These are phyloP conservation scores for Avena atlantica DNA, from an alignment of 176 grass and related monocot species.

Conservation along the genomic window DNA sequence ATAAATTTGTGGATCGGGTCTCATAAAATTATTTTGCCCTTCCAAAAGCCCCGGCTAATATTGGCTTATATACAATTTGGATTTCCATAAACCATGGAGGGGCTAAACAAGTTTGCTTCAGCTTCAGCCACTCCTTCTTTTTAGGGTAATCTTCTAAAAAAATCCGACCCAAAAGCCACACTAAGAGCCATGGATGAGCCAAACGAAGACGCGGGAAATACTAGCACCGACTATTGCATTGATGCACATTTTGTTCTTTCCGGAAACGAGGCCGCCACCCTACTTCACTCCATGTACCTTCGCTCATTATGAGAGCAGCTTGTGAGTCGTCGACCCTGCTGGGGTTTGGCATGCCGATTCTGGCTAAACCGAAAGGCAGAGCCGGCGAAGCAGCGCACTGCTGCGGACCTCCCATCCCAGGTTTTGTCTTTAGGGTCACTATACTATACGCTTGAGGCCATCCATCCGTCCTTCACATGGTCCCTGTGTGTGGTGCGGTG, in stretches of 20 bases:
- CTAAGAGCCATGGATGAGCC: background rate
- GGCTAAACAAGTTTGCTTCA: background rate
- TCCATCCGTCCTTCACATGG: slow-evolving; percentile 37
- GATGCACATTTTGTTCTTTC: background rate
- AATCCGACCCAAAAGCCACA: no score
- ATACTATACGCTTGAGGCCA: background rate
- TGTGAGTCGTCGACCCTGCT: no score
- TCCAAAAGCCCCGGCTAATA: background rate
- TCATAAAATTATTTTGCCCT: no score
- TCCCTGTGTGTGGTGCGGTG: slow-evolving; percentile 1
- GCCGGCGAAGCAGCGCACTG: slow-evolving; percentile 22
- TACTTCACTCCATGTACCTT: background rate
- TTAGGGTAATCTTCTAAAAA: background rate
- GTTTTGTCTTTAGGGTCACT: slow-evolving; percentile 35
- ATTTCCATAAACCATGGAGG: background rate
- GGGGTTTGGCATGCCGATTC: background rate
- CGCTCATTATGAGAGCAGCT: background rate
- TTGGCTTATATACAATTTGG: background rate
- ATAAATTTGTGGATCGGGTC: no score
- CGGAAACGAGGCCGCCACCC: background rate
- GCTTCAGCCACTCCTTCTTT: background rate
- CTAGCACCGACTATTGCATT: background rate
- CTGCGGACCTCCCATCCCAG: background rate
- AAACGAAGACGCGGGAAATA: background rate
- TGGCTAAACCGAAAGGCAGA: slow-evolving; percentile 32